phyloP scores from a whole-genome alignment of 2,329 filamentous ascomycete species.

The Beauveria asiatica region DNA sequence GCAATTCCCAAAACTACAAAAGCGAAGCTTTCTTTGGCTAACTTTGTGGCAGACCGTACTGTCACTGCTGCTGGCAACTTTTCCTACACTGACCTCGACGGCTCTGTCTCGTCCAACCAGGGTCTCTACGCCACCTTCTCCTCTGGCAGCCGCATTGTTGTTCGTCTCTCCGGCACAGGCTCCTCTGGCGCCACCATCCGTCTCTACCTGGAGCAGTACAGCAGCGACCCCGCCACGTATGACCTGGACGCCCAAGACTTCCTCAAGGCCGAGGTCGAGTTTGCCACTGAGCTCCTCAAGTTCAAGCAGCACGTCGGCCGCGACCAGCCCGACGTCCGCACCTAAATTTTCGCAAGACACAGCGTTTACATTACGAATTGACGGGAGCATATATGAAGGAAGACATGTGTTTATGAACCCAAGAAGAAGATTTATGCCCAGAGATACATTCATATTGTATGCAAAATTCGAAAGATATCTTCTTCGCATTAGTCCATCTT shows the following conservation, averaged over 20 bases:
- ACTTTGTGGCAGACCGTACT: constrained; percentile 52
- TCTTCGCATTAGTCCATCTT: neutral
- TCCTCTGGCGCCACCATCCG: constrained; percentile 94
- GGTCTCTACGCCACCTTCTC: constrained; percentile 92
- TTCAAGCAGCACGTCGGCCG: constrained; percentile 90
- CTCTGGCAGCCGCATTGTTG: constrained; percentile 88
- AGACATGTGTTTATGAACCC: neutral
- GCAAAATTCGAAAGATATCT: neutral
- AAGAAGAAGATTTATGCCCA: neutral
- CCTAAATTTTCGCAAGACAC: constrained; percentile 38
- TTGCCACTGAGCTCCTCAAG: constrained; percentile 78
- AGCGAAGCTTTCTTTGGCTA: constrained; percentile 13
- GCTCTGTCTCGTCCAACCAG: constrained; percentile 91
- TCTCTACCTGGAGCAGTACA: constrained; percentile 95
- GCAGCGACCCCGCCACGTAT: constrained; percentile 69
- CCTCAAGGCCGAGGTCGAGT: constrained; percentile 78
- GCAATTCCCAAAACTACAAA: constrained; percentile 13
- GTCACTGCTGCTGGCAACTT: constrained; percentile 91
- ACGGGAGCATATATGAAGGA: neutral
- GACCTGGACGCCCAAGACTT: constrained; percentile 84
- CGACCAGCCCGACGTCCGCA: constrained; percentile 94
- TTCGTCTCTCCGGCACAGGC: constrained; percentile 89
- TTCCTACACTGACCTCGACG: constrained; percentile 97
- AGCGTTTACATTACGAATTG: neutral
- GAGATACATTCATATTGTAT: neutral